Evolutionary conservation across 1,284 basidiomycete genomes (phyloP).

Genomic region (Coniophora puteana): DNA sequence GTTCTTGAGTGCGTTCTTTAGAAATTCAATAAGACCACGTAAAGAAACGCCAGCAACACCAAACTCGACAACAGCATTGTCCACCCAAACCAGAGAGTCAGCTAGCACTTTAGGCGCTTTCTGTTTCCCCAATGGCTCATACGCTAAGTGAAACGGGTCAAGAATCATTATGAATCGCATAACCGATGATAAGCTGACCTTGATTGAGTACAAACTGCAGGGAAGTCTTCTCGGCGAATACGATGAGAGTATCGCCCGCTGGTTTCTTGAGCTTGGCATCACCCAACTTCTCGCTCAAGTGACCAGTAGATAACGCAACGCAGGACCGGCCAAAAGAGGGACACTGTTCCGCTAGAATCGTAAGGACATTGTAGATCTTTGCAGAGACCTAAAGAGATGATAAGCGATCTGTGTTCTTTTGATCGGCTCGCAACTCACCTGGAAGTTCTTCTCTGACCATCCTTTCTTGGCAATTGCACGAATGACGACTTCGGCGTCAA

Average conservation of each 20-base stretch:
- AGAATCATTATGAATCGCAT: constrained; percentile 13
- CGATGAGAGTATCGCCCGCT: constrained; percentile 82
- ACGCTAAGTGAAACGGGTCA: constrained; percentile 65
- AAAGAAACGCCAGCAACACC: constrained; percentile 87
- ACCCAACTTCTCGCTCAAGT: constrained; percentile 92
- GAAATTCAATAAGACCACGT: constrained; percentile 84
- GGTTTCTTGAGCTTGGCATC: constrained; percentile 97
- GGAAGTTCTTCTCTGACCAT: constrained; percentile 98
- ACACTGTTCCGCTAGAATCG: constrained; percentile 71
- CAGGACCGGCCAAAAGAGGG: constrained; percentile 87
- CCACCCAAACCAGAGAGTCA: constrained; percentile 90
- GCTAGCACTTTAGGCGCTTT: constrained; percentile 98
- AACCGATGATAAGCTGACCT: constrained; percentile 45
- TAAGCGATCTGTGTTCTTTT: constrained; percentile 3
- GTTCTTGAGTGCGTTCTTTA: constrained; percentile 86
- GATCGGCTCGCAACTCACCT: constrained; percentile 51
- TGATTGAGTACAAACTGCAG: constrained; percentile 93
- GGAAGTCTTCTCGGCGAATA: constrained; percentile 91
- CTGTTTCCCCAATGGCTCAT: constrained; percentile 88
- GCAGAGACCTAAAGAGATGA: constrained; percentile 66
- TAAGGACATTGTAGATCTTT: constrained; percentile 81
- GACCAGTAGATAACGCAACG: constrained; percentile 79
- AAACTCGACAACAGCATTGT: constrained; percentile 87
- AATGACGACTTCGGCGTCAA: constrained; percentile 89
- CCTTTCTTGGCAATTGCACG: constrained; percentile 92